These are phyloP conservation scores for Novakomyces olei DNA, from an alignment of 805 yeast species.

Conservation along the genomic window DNA sequence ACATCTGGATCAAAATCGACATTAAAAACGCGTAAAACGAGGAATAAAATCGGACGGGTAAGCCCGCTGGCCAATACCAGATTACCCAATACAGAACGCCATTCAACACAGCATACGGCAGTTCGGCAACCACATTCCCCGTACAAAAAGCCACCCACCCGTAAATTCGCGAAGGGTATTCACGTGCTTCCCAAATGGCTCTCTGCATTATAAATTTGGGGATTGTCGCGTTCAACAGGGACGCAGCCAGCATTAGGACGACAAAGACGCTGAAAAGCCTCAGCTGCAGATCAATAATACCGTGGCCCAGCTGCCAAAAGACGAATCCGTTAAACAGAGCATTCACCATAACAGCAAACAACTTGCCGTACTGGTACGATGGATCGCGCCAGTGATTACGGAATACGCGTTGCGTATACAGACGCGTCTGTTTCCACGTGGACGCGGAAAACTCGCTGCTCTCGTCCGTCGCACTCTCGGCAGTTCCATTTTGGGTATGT, in stretches of 20 bases:
- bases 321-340: conserved; percentile 52
- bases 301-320: conserved; percentile 34
- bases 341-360: conserved; percentile 25
- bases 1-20: conserved; percentile 67
- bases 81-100: conserved; percentile 36
- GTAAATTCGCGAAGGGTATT: conserved; percentile 45
- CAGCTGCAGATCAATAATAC: conserved; percentile 34
- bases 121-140: conserved; percentile 31
- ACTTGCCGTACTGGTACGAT: conserved; percentile 37
- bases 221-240: conserved; percentile 39
- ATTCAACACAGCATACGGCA: conserved; percentile 33
- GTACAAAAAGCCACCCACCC: conserved; percentile 42
- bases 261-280: conserved; percentile 37
- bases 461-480: conserved; percentile 16
- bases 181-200: conserved; percentile 47
- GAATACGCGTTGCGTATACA: conserved; percentile 22
- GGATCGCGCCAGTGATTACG: conserved; percentile 38
- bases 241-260: conserved; percentile 32
- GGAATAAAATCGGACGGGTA: conserved; percentile 26
- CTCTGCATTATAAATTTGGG: conserved; percentile 34
- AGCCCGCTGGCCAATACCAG: conserved; percentile 44
- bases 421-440: conserved; percentile 19
- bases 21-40: conserved; percentile 29
- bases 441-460: conserved; percentile 32
- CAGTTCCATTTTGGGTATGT: conserved; percentile 3